Evolutionary conservation across 768 basidiomycete species (phyloP), one percentile per base, ranked within the genome.

Genomic region (Auriscalpium vulgare): DNA sequence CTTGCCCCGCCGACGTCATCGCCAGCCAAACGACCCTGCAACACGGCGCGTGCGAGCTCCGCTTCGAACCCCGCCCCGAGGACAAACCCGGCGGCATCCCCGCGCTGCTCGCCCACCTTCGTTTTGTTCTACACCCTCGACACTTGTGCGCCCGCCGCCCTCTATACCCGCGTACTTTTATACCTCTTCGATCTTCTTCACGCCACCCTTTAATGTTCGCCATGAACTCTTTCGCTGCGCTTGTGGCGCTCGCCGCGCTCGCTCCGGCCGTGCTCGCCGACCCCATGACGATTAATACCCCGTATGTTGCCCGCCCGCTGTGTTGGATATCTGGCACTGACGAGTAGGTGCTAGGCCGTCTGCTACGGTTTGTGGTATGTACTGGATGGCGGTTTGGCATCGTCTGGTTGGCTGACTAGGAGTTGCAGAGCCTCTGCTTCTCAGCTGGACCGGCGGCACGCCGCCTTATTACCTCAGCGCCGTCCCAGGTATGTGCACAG

Each of bases 401-500:
- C 14, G 19, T 29, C 19, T 10, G 17, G 51, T 37, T 11, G 51
- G 45, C 51, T 63, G 52, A 63, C 44, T 16, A 51, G 21, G 47
- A 35, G 52, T 50, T 57, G 34, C 37, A 88, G 87, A 88, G 60
- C 88, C 88, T 9, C 71, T 78, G 17, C 65, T 77, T 60, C 43
- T 90, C 37, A 65, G 64, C 2, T 89, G 84, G 83, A 38, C 56
- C 29, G 53, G 51, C 14, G 85, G 85, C 36, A 49, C 54, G 0
- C 21, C 72, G 0, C 87, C 87, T 1, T 89, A 78, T 69, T 90
- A 72, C 66, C 55, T 88, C 50, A 72, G 79, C 10, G 60, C 86
- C 51, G 61, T 86, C 43, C 87, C 87, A 49, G 83, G 86, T 87
- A 59, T 60, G 3, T 43, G 6, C 23, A 37, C 13, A 10, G 10